These are phyloP conservation scores for Hyphopichia khmerensis DNA, from an alignment of 1,139 yeast genomes.

Conservation along the genomic window DNA sequence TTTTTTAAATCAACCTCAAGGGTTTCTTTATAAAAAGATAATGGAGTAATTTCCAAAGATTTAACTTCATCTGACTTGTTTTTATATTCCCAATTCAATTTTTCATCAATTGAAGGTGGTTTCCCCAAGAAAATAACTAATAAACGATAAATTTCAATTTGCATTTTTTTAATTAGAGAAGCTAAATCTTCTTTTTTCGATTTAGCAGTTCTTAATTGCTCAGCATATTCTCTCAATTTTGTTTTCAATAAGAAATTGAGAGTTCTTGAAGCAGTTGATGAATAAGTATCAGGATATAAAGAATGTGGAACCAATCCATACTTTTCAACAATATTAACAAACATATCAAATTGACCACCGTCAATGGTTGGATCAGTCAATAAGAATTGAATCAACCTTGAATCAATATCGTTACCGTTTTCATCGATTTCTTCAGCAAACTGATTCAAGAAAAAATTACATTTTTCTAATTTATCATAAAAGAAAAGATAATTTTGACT, in stretches of 20 bases:
- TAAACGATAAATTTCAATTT: constrained; percentile 14
- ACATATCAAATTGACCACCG: constrained; percentile 21
- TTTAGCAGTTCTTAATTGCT: constrained; percentile 10
- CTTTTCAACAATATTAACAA: constrained; percentile 17
- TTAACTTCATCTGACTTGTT: constrained; percentile 13
- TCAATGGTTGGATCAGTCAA: constrained; percentile 15
- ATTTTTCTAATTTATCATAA: constrained; percentile 35
- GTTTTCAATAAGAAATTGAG: constrained; percentile 15
- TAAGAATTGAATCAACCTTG: constrained; percentile 13
- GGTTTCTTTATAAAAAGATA: constrained; percentile 13
- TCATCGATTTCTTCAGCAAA: constrained; percentile 12
- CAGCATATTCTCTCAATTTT: constrained; percentile 18
- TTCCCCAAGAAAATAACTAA: constrained; percentile 15
- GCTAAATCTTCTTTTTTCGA: constrained; percentile 3
- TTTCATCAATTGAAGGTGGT: constrained; percentile 12
- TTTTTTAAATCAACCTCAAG: constrained; percentile 10
- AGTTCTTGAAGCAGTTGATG: constrained; percentile 13
- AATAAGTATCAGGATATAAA: constrained; percentile 14
- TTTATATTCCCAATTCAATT: constrained; percentile 14
- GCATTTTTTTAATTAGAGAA: constrained; percentile 10
- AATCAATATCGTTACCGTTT: constrained; percentile 9
- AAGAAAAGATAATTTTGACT: constrained; percentile 28
- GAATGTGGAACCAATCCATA: constrained; percentile 17
- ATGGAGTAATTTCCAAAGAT: constrained; percentile 12
- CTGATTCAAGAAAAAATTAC: constrained; percentile 15